Percentiles rank a stretch among this genome's conserved stretches.
phyloP scores from a whole-genome alignment of 1,284 basidiomycete genomes.

The Leucoagaricus sp. region DNA sequence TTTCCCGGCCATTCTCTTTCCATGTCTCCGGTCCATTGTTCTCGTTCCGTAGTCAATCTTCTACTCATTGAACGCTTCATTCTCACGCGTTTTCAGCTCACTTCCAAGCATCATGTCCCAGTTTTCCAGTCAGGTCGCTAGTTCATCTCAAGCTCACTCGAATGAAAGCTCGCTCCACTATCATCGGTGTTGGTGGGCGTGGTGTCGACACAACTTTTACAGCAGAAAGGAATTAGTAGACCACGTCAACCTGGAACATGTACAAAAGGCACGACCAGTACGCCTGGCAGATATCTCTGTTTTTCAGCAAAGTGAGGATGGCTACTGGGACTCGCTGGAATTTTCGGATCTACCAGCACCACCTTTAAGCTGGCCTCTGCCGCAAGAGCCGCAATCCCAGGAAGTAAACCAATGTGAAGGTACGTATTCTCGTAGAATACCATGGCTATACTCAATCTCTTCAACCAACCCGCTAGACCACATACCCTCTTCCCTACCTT shows the following conservation, averaged over 20 bases:
- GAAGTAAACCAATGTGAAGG: background rate
- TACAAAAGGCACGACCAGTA: constrained; percentile 36
- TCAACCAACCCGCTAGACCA: background rate
- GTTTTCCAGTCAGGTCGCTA: background rate
- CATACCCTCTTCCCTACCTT: constrained; percentile 23
- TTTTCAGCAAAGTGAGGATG: constrained; percentile 39
- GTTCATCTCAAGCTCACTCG: constrained; percentile 1
- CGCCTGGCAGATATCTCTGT: constrained; percentile 32
- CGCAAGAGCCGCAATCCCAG: background rate
- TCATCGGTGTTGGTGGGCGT: constrained; percentile 47
- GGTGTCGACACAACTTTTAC: constrained; percentile 45
- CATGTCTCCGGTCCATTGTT: background rate
- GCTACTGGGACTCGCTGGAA: constrained; percentile 13
- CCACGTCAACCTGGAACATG: constrained; percentile 51
- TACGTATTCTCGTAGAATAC: background rate
- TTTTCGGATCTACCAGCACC: constrained; percentile 4
- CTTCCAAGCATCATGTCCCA: constrained; percentile 2
- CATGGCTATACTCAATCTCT: background rate
- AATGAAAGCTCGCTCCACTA: constrained; percentile 15
- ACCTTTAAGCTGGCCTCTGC: background rate
- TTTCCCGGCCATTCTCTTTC: too few species aligned
- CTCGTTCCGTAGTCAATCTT: too few species aligned
- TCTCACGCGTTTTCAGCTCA: background rate
- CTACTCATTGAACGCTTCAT: background rate
- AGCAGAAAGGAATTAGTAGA: constrained; percentile 37